phyloP scores from a whole-genome alignment of 768 basidiomycete genomes.

The Podaxis carcinomalis region DNA sequence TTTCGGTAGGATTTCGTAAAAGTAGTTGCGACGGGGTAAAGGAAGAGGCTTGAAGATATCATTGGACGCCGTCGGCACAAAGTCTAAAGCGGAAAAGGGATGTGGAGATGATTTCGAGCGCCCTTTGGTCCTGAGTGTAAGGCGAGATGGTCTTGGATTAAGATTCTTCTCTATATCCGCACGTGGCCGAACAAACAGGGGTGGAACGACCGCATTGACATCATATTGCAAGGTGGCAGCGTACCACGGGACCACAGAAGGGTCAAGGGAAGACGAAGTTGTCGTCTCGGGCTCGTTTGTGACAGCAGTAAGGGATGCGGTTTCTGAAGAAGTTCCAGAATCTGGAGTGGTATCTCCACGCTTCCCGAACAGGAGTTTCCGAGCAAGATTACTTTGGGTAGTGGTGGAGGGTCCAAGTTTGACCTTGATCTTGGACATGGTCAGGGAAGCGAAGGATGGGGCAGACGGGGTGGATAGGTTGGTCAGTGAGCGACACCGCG shows the following conservation, averaged over 20 bases:
- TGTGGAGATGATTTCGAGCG: conserved; percentile 65
- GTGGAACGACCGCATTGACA: not conserved
- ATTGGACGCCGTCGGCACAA: conserved; percentile 43
- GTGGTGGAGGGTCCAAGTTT: conserved; percentile 38
- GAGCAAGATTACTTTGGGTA: conserved; percentile 47
- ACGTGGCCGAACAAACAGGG: not conserved
- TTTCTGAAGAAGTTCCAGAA: not conserved
- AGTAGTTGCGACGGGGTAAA: conserved; percentile 48
- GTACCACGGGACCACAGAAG: conserved; percentile 6
- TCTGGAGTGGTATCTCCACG: conserved; percentile 15
- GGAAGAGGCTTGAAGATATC: conserved; percentile 53
- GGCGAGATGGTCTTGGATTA: conserved; percentile 19
- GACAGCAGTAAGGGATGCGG: not conserved
- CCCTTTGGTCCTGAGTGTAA: conserved; percentile 40
- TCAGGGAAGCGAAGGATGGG: conserved; percentile 37
- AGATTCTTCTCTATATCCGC: not conserved
- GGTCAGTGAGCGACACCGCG: conserved; percentile 55
- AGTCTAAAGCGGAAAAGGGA: conserved; percentile 57
- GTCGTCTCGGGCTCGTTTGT: not conserved
- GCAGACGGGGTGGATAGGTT: conserved; percentile 43
- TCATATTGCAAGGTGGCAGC: conserved; percentile 7
- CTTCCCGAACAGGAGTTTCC: conserved; percentile 50
- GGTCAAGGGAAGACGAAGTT: not conserved
- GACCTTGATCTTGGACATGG: conserved; percentile 43
- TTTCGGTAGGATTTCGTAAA: conserved; percentile 66